Evolutionary conservation across 2,329 filamentous ascomycete genomes (phyloP).

Genomic region (Colletotrichum tamarilloi): DNA sequence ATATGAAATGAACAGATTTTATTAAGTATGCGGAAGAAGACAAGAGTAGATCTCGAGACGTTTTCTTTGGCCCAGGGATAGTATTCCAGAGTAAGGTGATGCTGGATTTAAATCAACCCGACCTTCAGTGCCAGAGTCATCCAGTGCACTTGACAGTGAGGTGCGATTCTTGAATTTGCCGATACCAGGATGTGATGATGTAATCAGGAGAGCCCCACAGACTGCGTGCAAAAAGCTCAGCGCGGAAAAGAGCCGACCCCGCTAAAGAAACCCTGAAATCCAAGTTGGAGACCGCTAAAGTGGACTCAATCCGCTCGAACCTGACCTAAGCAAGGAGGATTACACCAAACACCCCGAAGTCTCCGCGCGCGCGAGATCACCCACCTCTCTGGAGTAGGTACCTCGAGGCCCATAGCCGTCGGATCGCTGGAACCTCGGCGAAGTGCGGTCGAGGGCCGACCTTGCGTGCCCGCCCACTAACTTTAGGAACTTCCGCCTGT

Average conservation of each 20-base stretch:
- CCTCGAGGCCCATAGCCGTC: too few relatives aligned
- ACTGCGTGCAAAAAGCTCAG: not conserved
- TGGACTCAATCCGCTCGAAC: too few relatives aligned
- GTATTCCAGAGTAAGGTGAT: not conserved
- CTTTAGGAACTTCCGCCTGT: not conserved
- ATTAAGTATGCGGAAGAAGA: not conserved
- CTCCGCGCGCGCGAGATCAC: constrained; percentile 5
- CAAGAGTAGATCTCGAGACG: not conserved
- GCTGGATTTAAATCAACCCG: not conserved
- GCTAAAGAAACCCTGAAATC: constrained; percentile 30
- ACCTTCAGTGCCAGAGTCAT: not conserved
- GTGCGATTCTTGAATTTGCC: constrained; percentile 8
- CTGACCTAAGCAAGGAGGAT: not conserved
- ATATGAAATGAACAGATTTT: not conserved
- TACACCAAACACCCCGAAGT: not conserved
- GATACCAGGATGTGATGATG: constrained; percentile 30
- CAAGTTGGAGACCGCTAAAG: constrained; percentile 8
- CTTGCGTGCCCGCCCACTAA: not conserved
- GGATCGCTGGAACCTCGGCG: constrained; percentile 31
- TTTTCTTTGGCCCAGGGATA: too few relatives aligned
- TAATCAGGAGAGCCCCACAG: constrained; percentile 21
- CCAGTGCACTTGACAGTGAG: not conserved
- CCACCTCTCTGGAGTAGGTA: not conserved
- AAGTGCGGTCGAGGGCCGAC: constrained; percentile 5
- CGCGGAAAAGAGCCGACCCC: constrained; percentile 15